phyloP scores from a whole-genome alignment of 2,329 filamentous ascomycete species.

The Colletotrichum tropicale region DNA sequence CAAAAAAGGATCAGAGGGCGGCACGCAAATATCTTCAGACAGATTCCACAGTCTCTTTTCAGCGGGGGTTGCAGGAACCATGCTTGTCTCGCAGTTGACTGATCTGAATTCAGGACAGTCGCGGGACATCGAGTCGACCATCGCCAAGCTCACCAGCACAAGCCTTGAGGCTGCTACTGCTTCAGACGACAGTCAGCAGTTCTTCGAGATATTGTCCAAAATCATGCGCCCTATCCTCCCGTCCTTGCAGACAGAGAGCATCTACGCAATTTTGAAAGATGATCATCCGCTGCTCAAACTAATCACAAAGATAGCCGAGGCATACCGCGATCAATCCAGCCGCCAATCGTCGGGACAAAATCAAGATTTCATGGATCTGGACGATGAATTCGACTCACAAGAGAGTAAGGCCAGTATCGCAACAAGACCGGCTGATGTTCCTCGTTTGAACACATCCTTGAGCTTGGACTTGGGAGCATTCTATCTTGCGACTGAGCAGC shows the following conservation, averaged over 20 bases:
- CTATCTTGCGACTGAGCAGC: constrained; percentile 49
- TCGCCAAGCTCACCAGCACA: constrained; percentile 46
- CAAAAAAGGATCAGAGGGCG: constrained; percentile 47
- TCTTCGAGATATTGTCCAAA: constrained; percentile 51
- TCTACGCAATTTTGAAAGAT: constrained; percentile 42
- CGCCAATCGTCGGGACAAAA: constrained; percentile 39
- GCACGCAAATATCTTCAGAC: constrained; percentile 54
- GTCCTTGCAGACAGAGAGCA: constrained; percentile 37
- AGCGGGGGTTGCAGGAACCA: constrained; percentile 48
- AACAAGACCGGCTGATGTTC: constrained; percentile 42
- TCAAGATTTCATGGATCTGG: constrained; percentile 68
- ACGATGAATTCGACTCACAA: constrained; percentile 68
- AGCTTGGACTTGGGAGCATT: constrained; percentile 49
- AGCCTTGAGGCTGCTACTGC: constrained; percentile 43
- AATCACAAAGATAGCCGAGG: constrained; percentile 42
- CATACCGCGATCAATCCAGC: constrained; percentile 32
- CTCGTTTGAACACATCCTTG: constrained; percentile 50
- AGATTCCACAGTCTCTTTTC: constrained; percentile 57
- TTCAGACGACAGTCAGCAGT: constrained; percentile 49
- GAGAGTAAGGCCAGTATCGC: constrained; percentile 49
- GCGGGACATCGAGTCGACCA: constrained; percentile 47
- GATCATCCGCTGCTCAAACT: constrained; percentile 46
- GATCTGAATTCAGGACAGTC: constrained; percentile 53
- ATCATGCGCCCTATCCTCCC: constrained; percentile 53
- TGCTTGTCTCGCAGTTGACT: constrained; percentile 52